A percentile compares a stretch with the other conserved stretches of the same genome.
Evolutionary conservation across 2,329 filamentous ascomycete genomes (phyloP).

Genomic region (Paecilomyces formosus): DNA sequence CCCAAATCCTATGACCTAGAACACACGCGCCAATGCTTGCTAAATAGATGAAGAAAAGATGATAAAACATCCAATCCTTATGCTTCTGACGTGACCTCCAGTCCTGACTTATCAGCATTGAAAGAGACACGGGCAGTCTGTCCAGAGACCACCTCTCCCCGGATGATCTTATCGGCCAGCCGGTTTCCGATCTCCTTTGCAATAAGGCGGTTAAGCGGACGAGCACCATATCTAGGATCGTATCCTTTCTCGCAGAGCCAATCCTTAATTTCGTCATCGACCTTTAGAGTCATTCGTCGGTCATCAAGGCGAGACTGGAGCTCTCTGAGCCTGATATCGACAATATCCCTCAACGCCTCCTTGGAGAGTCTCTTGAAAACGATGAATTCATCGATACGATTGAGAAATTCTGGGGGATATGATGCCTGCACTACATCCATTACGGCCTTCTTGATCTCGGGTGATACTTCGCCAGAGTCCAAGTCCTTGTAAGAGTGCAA

Average conservation of each 20-base stretch:
- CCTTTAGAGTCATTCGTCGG: constrained; percentile 68
- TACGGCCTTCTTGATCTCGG: constrained; percentile 67
- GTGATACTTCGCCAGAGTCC: constrained; percentile 60
- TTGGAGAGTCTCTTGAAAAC: constrained; percentile 81
- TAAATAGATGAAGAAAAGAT: neutral
- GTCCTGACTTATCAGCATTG: constrained; percentile 52
- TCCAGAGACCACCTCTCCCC: constrained; percentile 69
- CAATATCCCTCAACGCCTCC: constrained; percentile 77
- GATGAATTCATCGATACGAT: constrained; percentile 95
- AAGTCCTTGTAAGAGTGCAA: constrained; percentile 57
- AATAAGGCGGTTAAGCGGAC: constrained; percentile 85
- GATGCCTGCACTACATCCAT: constrained; percentile 74
- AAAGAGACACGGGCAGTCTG: constrained; percentile 65
- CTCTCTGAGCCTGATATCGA: constrained; percentile 83
- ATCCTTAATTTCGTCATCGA: constrained; percentile 63
- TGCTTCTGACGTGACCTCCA: constrained; percentile 42
- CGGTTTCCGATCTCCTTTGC: constrained; percentile 82
- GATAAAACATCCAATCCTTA: constrained; percentile 1
- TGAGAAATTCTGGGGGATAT: constrained; percentile 90
- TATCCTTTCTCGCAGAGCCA: constrained; percentile 90
- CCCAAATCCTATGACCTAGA: neutral
- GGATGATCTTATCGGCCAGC: constrained; percentile 85
- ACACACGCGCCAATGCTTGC: neutral
- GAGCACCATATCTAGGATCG: constrained; percentile 82
- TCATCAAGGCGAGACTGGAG: constrained; percentile 78